A percentile compares a stretch with the other conserved stretches of the same genome.
Evolutionary conservation across 1,284 basidiomycete genomes (phyloP).

Genomic region (Pyrrhoderma noxium): DNA sequence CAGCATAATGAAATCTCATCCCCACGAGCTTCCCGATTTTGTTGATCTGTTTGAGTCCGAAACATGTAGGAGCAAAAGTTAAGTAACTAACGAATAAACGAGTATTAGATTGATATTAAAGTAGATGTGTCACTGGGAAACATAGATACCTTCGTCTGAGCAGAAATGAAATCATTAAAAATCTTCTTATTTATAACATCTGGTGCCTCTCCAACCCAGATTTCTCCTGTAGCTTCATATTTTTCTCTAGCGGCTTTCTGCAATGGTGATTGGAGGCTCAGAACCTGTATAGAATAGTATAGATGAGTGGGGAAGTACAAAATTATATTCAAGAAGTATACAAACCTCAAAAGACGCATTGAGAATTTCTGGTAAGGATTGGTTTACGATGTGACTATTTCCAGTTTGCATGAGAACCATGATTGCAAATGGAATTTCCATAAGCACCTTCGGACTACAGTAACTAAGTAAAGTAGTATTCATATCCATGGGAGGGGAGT

Average conservation of each 20-base stretch:
- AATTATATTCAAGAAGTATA: conserved; percentile 26
- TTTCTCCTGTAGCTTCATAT: conserved; percentile 68
- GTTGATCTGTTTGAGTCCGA: conserved; percentile 62
- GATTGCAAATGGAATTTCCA: conserved; percentile 91
- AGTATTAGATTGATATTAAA: no score
- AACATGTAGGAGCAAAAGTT: conserved; percentile 92
- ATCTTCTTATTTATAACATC: conserved; percentile 70
- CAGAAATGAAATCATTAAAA: conserved; percentile 86
- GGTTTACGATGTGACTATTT: conserved; percentile 59
- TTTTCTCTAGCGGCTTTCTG: conserved; percentile 81
- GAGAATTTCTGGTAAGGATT: conserved; percentile 70
- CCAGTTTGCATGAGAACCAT: conserved; percentile 82
- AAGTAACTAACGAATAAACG: conserved; percentile 55
- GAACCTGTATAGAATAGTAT: no score
- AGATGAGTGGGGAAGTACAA: conserved; percentile 4
- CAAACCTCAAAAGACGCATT: conserved; percentile 65
- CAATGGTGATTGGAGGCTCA: conserved; percentile 80
- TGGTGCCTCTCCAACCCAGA: conserved; percentile 83
- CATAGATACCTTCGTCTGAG: conserved; percentile 79
- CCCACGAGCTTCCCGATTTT: conserved; percentile 58
- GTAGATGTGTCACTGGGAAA: background rate
- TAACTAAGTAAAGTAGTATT: conserved; percentile 61
- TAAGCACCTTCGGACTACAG: conserved; percentile 90
- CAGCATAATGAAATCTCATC: conserved; percentile 79
- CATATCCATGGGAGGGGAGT: conserved; percentile 47